These are phyloP conservation scores for Penicillium sp. DNA, from an alignment of 2,329 filamentous ascomycete genomes.

Conservation along the genomic window DNA sequence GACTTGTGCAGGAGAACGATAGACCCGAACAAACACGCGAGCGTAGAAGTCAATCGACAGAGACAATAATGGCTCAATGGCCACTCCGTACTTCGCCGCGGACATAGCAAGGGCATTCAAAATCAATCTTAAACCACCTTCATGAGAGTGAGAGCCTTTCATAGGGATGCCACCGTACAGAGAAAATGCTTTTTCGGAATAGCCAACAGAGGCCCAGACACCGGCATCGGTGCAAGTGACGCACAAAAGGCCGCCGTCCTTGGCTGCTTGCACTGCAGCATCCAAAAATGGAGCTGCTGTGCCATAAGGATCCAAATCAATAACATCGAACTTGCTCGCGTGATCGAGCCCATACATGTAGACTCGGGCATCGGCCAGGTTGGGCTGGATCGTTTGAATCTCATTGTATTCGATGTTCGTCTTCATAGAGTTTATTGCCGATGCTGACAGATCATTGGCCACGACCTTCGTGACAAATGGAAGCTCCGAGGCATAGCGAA, in stretches of 20 bases:
- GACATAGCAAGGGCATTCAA: conserved; percentile 76
- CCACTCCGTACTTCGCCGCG: conserved; percentile 79
- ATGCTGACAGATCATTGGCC: conserved; percentile 81
- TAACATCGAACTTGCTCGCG: conserved; percentile 75
- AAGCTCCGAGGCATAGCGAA: conserved; percentile 89
- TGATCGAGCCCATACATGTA: conserved; percentile 76
- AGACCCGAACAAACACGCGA: conserved; percentile 80
- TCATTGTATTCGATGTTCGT: conserved; percentile 83
- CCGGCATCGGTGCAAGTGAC: conserved; percentile 96
- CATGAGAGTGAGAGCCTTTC: conserved; percentile 83
- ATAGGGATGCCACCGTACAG: conserved; percentile 89
- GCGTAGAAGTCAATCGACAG: conserved; percentile 96
- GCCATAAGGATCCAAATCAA: conserved; percentile 95
- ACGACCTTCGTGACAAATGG: conserved; percentile 79
- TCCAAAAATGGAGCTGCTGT: conserved; percentile 92
- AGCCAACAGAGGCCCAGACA: conserved; percentile 91
- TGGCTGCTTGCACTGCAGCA: conserved; percentile 79
- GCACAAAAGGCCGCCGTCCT: conserved; percentile 85
- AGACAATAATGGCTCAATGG: conserved; percentile 86
- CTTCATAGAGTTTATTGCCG: conserved; percentile 76
- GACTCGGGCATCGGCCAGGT: conserved; percentile 77
- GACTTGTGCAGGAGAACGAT: conserved; percentile 76
- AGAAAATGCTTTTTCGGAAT: conserved; percentile 88
- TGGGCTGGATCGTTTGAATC: conserved; percentile 70
- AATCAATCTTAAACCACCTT: conserved; percentile 83